A percentile compares a stretch with the other conserved stretches of the same genome.
These are phyloP conservation scores for Ceratocystis diversiconidia DNA, from an alignment of 2,329 filamentous ascomycete species.

Conservation along the genomic window DNA sequence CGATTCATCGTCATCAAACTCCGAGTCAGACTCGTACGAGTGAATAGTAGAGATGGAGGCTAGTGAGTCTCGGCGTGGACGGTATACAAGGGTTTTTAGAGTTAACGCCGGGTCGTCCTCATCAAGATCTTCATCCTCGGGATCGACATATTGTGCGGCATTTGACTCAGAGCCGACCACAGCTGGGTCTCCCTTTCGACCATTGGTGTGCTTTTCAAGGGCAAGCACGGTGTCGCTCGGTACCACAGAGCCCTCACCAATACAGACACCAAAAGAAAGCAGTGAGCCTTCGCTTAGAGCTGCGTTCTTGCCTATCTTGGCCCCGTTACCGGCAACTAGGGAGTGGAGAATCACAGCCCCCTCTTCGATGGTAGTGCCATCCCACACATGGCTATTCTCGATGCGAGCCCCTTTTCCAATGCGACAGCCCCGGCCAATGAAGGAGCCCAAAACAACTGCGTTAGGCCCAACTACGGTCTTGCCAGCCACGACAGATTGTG, in stretches of 20 bases:
- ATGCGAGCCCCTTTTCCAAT: constrained; percentile 77
- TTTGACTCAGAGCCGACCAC: constrained; percentile 38
- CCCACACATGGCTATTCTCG: constrained; percentile 75
- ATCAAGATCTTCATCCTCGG: constrained; percentile 36
- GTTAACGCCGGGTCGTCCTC: constrained; percentile 36
- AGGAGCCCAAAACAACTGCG: constrained; percentile 55
- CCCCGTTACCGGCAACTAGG: constrained; percentile 57
- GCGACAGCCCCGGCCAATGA: constrained; percentile 70
- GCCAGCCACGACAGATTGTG: constrained; percentile 60
- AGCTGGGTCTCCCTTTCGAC: constrained; percentile 26
- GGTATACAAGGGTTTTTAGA: constrained; percentile 42
- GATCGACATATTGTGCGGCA: constrained; percentile 35
- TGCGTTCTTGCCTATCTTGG: constrained; percentile 55
- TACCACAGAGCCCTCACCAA: constrained; percentile 47
- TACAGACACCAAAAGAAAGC: constrained; percentile 61
- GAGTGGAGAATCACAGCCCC: constrained; percentile 55
- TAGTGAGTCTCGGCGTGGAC: constrained; percentile 37
- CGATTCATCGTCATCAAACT: constrained; percentile 43
- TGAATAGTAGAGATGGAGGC: constrained; percentile 42
- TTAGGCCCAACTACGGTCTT: constrained; percentile 62
- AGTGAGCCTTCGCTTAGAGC: constrained; percentile 58
- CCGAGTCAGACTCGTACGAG: constrained; percentile 41
- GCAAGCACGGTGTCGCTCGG: constrained; percentile 25
- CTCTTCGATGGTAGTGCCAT: constrained; percentile 64
- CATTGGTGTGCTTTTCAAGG: constrained; percentile 21